Evolutionary conservation across 345 rosid species (phyloP).

Genomic region (Aurinia saxatilis): DNA sequence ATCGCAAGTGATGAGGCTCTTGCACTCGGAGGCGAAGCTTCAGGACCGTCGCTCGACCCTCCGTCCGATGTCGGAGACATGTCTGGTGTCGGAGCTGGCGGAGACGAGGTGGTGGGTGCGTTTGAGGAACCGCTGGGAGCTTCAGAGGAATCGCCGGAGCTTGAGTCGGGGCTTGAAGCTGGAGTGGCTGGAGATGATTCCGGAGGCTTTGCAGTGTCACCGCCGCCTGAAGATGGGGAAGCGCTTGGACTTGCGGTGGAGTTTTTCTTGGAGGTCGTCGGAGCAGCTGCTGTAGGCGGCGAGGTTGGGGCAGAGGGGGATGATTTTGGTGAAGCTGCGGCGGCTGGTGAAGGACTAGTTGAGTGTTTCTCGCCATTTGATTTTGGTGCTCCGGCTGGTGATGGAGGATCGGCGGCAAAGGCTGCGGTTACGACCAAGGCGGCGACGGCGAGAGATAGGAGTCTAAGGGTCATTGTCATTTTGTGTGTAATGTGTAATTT

Average conservation of each 20-base stretch:
- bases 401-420: constrained; percentile 23
- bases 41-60: constrained; percentile 12
- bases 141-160: constrained; percentile 14
- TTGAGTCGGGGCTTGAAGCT: constrained; percentile 27
- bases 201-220: constrained; percentile 5
- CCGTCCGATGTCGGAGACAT: constrained; percentile 18
- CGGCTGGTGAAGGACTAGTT: constrained; percentile 20
- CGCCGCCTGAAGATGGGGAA: constrained; percentile 14
- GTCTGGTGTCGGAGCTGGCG: constrained; percentile 29
- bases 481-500: neutral
- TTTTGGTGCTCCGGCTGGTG: constrained; percentile 15
- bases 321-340: constrained; percentile 24
- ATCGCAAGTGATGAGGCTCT: constrained; percentile 16
- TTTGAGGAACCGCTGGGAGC: constrained; percentile 21
- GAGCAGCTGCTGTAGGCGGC: constrained; percentile 14
- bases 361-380: neutral
- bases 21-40: neutral
- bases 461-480: constrained; percentile 13
- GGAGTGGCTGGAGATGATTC: constrained; percentile 8
- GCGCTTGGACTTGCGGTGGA: constrained; percentile 4
- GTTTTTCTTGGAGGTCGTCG: constrained; percentile 12
- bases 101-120: constrained; percentile 21
- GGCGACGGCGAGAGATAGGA: constrained; percentile 9
- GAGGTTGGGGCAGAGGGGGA: constrained; percentile 8
- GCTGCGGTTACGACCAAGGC: constrained; percentile 18